A percentile compares a stretch with the other conserved stretches of the same genome.
These are phyloP conservation scores for Blastocystis sp. DNA, from an alignment of 352 stramenopile genomes.

Conservation along the genomic window DNA sequence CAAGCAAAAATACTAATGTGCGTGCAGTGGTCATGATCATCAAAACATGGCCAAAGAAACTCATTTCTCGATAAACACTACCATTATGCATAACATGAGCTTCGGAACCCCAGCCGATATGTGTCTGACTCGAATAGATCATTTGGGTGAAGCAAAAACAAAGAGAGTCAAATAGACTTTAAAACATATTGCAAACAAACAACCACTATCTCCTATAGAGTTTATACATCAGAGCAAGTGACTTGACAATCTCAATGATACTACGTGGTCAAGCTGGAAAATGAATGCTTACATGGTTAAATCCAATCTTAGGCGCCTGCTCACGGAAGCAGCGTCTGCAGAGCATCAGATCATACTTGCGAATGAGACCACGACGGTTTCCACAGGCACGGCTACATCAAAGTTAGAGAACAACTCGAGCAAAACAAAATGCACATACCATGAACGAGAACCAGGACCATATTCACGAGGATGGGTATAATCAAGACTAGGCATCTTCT, in stretches of 20 bases:
- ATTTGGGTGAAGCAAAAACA: too few species aligned
- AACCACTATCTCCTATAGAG: too few species aligned
- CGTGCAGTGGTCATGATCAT: conserved; percentile 61
- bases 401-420: background rate
- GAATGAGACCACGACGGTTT: conserved; percentile 83
- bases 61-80: background rate
- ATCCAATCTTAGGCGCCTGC: conserved; percentile 86
- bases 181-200: too few species aligned
- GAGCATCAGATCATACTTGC: conserved; percentile 91
- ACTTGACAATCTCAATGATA: too few species aligned
- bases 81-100: background rate
- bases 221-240: too few species aligned
- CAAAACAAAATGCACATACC: background rate
- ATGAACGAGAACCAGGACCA: conserved; percentile 64
- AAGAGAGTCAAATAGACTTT: too few species aligned
- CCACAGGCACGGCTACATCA: conserved; percentile 75
- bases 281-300: conserved; percentile 66
- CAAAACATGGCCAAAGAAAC: background rate
- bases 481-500: conserved; percentile 64
- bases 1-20: background rate
- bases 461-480: conserved; percentile 67
- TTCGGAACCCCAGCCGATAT: too few species aligned
- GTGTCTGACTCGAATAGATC: too few species aligned
- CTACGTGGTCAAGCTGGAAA: too few species aligned
- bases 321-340: conserved; percentile 90